Evolutionary conservation across 2,329 filamentous ascomycete species (phyloP).

Genomic region (Cladosporium sp.): DNA sequence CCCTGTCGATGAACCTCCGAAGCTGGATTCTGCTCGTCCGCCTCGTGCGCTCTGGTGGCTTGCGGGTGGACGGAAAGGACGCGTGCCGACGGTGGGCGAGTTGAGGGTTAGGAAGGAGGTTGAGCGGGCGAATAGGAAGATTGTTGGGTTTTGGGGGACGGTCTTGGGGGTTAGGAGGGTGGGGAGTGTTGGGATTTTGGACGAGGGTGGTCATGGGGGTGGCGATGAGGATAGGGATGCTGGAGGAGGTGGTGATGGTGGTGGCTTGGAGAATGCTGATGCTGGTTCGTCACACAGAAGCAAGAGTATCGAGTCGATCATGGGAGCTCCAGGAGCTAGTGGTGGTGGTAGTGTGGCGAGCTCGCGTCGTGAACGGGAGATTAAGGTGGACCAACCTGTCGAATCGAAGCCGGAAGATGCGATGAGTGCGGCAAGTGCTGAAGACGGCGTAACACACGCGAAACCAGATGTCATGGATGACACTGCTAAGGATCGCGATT

Average conservation of each 20-base stretch:
- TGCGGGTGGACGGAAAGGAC: background rate
- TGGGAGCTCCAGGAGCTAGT: background rate
- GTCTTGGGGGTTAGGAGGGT: background rate
- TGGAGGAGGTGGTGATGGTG: background rate
- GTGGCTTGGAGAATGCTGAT: background rate
- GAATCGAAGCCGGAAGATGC: background rate
- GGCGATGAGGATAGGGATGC: background rate
- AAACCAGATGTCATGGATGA: background rate
- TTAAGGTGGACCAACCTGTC: background rate
- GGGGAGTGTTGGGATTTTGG: conserved; percentile 13
- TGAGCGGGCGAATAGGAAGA: conserved; percentile 9
- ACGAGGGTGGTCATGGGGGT: background rate
- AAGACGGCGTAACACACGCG: background rate
- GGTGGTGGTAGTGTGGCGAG: background rate
- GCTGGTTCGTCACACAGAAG: background rate
- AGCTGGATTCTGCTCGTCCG: background rate
- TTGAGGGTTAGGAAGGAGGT: conserved; percentile 15
- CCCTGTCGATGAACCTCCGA: background rate
- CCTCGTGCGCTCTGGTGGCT: conserved; percentile 1
- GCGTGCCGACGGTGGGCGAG: conserved; percentile 6
- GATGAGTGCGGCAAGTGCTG: background rate
- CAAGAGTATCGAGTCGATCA: background rate
- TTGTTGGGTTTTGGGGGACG: conserved; percentile 16
- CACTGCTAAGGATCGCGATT: background rate
- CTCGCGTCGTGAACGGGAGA: background rate